Evolutionary conservation across 2,329 filamentous ascomycete species (phyloP), one percentile per base, ranked within the genome.

Genomic region (Aspergillus viridinutans): DNA sequence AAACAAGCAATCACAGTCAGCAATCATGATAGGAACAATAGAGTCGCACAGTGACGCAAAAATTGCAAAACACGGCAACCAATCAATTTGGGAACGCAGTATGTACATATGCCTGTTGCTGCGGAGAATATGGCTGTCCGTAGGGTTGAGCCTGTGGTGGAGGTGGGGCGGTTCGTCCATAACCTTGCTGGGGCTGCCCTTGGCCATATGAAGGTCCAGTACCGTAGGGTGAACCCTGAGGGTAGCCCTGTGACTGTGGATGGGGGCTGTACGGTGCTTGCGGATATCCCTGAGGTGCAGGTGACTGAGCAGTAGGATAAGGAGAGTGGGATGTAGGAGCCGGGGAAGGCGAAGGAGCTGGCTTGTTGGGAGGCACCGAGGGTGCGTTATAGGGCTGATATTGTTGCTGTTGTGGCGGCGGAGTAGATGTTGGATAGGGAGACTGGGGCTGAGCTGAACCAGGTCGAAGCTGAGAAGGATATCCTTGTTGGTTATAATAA

Each of bases 121-220:
- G 68, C 42, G 68, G 70, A 55, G 69, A 69, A 59, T 74, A 74
- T 53, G 67, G 64, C 61, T 66, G 69, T 63, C 67, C 69, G 61
- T 72, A 74, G 56, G 68, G 65, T 58, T 74, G 71, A 53, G 65
- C 64, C 49, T 73, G 73, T 53, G 64, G 72, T 63, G 74, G 71
- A 53, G 76, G 72, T 43, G 71, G 75, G 47, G 77, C 74, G 21
- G 75, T 74, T 57, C 75, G 69, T 53, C 68, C 70, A 68, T 80
- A 81, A 43, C 66, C 68, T 59, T 73, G 69, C 53, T 64, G 65
- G 28, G 63, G 49, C 45, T 63, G 62, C 43, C 52, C 54, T 38
- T 57, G 60, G 32, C 60, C 53, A 52, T 58, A 62, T 23, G 40
- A 43, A n/a, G 58, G 51, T n/a, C 55, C 56, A 52, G 62, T 62